Conservation (phyloP, 306 rosid species). For the Alnus rubra region DNA sequence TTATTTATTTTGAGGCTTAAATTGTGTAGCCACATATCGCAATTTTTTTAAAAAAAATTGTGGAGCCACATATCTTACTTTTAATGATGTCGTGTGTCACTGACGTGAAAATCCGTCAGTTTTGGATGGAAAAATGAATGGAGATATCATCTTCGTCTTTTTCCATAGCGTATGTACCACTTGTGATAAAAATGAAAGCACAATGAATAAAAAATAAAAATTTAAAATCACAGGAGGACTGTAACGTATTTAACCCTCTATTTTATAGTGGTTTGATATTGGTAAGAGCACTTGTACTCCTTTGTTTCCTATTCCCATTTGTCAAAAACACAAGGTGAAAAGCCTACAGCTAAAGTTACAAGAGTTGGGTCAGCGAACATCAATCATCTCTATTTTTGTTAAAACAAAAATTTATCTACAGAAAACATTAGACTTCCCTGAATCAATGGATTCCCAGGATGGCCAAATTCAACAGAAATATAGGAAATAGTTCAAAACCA, state of each 20-base stretch:
- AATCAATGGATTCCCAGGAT: too few species aligned
- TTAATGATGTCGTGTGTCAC: too few species aligned
- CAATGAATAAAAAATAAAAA: neutral
- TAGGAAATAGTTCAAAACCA: neutral
- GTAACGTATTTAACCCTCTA: neutral
- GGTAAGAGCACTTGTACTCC: neutral
- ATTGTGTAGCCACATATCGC: too few species aligned
- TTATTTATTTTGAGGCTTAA: too few species aligned
- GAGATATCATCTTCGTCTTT: too few species aligned
- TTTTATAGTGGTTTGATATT: neutral
- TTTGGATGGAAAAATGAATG: too few species aligned
- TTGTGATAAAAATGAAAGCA: too few species aligned
- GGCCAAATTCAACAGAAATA: slow-evolving; percentile 4
- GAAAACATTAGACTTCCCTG: neutral
- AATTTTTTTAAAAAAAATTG: too few species aligned
- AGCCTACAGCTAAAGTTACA: neutral
- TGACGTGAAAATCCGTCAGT: too few species aligned
- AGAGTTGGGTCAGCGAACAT: neutral
- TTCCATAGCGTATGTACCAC: too few species aligned
- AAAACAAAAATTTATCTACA: neutral
- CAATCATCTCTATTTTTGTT: neutral
- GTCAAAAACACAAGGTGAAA: neutral
- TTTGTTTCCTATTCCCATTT: neutral
- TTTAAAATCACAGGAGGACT: neutral
- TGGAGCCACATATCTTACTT: too few species aligned